Conservation (phyloP, 1,284 basidiomycete genomes). For the Inonotus obliquus region DNA sequence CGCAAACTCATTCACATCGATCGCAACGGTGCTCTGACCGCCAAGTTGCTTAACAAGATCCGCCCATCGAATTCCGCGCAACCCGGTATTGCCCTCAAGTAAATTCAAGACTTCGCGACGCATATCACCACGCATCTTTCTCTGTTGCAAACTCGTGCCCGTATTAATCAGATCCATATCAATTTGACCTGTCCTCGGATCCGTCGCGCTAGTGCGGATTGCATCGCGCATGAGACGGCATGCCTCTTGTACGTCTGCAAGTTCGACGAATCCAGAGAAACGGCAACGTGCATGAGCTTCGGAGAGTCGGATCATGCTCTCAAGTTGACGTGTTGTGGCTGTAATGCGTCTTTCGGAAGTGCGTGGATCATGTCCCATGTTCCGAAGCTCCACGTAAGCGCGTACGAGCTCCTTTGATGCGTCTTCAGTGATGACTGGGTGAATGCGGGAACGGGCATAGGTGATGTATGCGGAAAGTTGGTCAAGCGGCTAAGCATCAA, state of each 20-base stretch:
- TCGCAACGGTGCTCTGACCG: conserved; percentile 73
- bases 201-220: conserved; percentile 90
- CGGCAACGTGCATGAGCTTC: conserved; percentile 98
- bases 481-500: conserved; percentile 64
- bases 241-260: conserved; percentile 88
- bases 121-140: conserved; percentile 81
- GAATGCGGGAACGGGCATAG: conserved; percentile 85
- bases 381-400: conserved; percentile 92
- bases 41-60: conserved; percentile 73
- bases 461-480: conserved; percentile 94
- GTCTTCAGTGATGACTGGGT: conserved; percentile 85
- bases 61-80: conserved; percentile 70
- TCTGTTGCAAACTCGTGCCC: conserved; percentile 82
- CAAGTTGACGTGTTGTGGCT: conserved; percentile 94
- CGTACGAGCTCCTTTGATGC: conserved; percentile 83
- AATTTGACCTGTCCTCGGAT: conserved; percentile 92
- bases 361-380: conserved; percentile 86
- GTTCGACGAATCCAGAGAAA: conserved; percentile 79
- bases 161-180: conserved; percentile 96
- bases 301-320: conserved; percentile 96
- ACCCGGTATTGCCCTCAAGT: conserved; percentile 54
- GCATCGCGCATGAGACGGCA: conserved; percentile 92
- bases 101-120: conserved; percentile 71
- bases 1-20: conserved; percentile 75
- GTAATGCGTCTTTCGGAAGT: conserved; percentile 92